phyloP scores from a whole-genome alignment of 495 filamentous ascomycete genomes.

The Trichodelitschia bisporula region DNA sequence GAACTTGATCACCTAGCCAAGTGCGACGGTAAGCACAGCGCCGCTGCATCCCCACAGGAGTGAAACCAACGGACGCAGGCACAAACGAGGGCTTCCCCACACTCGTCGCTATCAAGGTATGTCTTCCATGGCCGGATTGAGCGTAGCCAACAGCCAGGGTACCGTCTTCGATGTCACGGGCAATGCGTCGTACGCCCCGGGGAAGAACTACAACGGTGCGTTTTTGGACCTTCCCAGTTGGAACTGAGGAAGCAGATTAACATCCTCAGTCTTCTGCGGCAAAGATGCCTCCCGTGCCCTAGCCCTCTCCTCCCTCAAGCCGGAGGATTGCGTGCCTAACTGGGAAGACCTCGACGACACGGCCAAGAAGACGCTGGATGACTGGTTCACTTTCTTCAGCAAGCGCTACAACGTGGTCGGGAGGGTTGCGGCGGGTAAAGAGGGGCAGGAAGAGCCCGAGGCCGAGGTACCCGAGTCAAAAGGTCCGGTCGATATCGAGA shows the following conservation, averaged over 20 bases:
- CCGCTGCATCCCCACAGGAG: background rate
- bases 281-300: slow-evolving; percentile 85
- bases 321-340: slow-evolving; percentile 58
- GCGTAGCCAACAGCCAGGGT: too few relatives aligned
- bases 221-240: too few relatives aligned
- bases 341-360: slow-evolving; percentile 75
- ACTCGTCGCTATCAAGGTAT: slow-evolving; percentile 73
- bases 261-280: slow-evolving; percentile 58
- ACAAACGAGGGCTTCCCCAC: slow-evolving; percentile 42
- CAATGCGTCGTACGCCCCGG: slow-evolving; percentile 65
- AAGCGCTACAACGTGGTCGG: slow-evolving; percentile 92
- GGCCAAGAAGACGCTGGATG: slow-evolving; percentile 58
- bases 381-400: slow-evolving; percentile 89
- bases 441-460: slow-evolving; percentile 78
- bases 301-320: slow-evolving; percentile 61
- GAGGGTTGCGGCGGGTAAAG: slow-evolving; percentile 56
- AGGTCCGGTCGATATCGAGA: slow-evolving; percentile 90
- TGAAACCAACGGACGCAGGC: slow-evolving; percentile 16
- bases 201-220: slow-evolving; percentile 64
- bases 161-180: slow-evolving; percentile 81
- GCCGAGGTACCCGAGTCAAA: slow-evolving; percentile 71
- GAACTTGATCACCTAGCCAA: slow-evolving; percentile 45
- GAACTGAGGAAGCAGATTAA: slow-evolving; percentile 1
- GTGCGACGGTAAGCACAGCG: slow-evolving; percentile 57
- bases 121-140: too few relatives aligned